phyloP scores from a whole-genome alignment of 345 rosid genomes.

The Eutrema heterophyllum region DNA sequence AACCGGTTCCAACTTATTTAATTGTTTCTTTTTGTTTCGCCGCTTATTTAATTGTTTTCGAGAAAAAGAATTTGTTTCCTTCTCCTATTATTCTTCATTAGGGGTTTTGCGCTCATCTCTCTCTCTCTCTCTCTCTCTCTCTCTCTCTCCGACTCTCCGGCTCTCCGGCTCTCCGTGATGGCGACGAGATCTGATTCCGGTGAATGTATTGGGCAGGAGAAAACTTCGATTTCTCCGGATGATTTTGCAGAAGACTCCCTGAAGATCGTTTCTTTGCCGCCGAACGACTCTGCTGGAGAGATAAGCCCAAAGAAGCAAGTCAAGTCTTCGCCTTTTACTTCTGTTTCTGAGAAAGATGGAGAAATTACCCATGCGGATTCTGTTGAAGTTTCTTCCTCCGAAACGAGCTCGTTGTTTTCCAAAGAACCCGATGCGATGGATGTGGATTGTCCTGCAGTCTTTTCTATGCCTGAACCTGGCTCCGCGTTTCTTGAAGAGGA shows the following conservation, averaged over 20 bases:
- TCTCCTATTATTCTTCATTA: background rate
- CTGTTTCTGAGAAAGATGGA: slow-evolving; percentile 28
- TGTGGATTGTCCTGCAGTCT: slow-evolving; percentile 8
- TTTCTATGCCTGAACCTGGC: slow-evolving; percentile 11
- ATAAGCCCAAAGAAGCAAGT: slow-evolving; percentile 29
- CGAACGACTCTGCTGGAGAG: slow-evolving; percentile 17
- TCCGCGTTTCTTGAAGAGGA: slow-evolving; percentile 27
- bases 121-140: background rate
- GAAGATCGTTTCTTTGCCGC: slow-evolving; percentile 17
- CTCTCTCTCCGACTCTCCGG: background rate
- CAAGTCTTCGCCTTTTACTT: slow-evolving; percentile 18
- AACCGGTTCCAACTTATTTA: slow-evolving; percentile 14
- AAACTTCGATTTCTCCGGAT: background rate
- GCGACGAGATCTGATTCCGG: slow-evolving; percentile 16
- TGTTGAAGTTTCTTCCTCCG: slow-evolving; percentile 18
- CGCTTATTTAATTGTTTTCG: background rate
- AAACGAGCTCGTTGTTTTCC: background rate
- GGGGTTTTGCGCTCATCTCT: background rate
- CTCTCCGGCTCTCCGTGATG: background rate
- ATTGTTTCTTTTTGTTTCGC: background rate
- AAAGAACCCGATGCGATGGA: slow-evolving; percentile 16
- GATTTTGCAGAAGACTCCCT: slow-evolving; percentile 15
- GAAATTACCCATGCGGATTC: slow-evolving; percentile 7
- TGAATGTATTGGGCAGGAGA: background rate
- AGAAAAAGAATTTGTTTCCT: background rate